These are phyloP conservation scores for Saturnispora gosingensis DNA, from an alignment of 805 yeast genomes.

Conservation along the genomic window DNA sequence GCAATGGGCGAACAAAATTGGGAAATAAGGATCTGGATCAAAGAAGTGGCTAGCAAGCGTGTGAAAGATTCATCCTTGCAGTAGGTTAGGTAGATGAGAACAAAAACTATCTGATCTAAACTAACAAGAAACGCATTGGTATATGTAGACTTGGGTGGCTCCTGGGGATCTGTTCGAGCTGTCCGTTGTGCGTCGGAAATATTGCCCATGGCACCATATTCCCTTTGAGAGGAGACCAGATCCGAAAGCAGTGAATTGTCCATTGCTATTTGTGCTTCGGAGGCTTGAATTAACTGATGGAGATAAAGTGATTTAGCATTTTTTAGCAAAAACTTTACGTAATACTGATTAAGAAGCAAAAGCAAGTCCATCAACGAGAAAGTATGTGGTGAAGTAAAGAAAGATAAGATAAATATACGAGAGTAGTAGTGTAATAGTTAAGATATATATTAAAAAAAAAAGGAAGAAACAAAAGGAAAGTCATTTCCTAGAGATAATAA, in stretches of 20 bases:
- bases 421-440: neutral
- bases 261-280: neutral
- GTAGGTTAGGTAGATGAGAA: neutral
- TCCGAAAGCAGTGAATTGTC: neutral
- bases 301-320: neutral
- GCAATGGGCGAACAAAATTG: neutral
- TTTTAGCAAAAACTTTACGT: neutral
- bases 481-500: neutral
- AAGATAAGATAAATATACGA: neutral
- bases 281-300: neutral
- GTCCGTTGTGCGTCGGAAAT: no score
- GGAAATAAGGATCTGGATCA: neutral
- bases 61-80: neutral
- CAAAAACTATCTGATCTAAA: neutral
- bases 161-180: neutral
- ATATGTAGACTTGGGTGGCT: neutral
- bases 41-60: neutral
- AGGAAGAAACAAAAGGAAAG: neutral
- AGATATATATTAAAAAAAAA: neutral
- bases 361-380: no score
- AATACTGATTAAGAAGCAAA: neutral
- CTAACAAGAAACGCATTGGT: neutral
- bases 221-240: neutral
- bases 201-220: neutral
- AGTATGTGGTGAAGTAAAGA: neutral